phyloP scores from a whole-genome alignment of 148 eudicot species.

The Mesembryanthemum crystallinum region DNA sequence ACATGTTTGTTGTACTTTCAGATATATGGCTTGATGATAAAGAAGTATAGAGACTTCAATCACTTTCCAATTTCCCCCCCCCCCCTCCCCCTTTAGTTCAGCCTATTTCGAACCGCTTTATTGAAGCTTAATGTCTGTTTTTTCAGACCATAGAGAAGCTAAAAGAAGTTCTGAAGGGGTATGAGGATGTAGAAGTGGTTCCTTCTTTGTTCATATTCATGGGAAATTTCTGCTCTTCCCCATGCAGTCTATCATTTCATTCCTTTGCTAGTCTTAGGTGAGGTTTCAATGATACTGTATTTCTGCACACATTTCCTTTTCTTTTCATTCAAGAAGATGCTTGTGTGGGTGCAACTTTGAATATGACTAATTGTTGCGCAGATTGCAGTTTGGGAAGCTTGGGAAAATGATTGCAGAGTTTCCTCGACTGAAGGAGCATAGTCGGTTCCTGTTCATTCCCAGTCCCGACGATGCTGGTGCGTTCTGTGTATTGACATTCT shows the following conservation, averaged over 20 bases:
- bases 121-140: conserved; percentile 27
- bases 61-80: background rate
- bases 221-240: conserved; percentile 90
- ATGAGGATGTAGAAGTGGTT: conserved; percentile 80
- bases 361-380: conserved; percentile 28
- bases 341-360: background rate
- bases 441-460: conserved; percentile 82
- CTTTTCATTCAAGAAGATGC: background rate
- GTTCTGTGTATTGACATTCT: background rate
- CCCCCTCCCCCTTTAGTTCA: background rate
- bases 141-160: conserved; percentile 82
- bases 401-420: conserved; percentile 77
- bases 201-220: conserved; percentile 94
- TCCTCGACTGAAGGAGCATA: conserved; percentile 63
- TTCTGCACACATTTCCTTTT: background rate
- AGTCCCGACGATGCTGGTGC: conserved; percentile 88
- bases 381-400: conserved; percentile 79
- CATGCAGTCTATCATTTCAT: conserved; percentile 76
- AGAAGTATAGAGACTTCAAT: conserved; percentile 38
- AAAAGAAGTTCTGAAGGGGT: conserved; percentile 64
- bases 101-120: conserved; percentile 1
- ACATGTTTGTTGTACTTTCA: conserved; percentile 90
- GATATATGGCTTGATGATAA: conserved; percentile 88
- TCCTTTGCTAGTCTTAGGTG: conserved; percentile 79
- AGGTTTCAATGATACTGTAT: conserved; percentile 20